phyloP scores from a whole-genome alignment of 768 basidiomycete genomes.

The Amanita subjunquillea region DNA sequence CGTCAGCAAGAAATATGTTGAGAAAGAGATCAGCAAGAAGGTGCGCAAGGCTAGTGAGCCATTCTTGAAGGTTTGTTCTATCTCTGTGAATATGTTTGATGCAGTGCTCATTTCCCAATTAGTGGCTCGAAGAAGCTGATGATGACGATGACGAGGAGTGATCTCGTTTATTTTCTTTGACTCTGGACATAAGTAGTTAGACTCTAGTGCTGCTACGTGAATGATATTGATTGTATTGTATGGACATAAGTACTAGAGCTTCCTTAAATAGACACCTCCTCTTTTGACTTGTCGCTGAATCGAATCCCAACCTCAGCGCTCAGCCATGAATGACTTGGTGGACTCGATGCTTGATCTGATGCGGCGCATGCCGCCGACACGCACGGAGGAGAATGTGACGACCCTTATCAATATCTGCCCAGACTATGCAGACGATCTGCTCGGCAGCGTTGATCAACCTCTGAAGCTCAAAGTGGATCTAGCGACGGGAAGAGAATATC shows the following conservation, averaged over 20 bases:
- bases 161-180: not conserved
- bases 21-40: conserved; percentile 91
- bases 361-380: conserved; percentile 88
- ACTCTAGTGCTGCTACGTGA: not conserved
- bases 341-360: conserved; percentile 94
- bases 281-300: not conserved
- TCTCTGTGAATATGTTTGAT: not conserved
- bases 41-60: conserved; percentile 94
- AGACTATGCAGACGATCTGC: conserved; percentile 90
- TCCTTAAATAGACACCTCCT: not conserved
- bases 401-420: conserved; percentile 77
- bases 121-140: conserved; percentile 89
- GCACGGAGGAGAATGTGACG: conserved; percentile 80
- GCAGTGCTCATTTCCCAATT: not conserved
- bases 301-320: conserved; percentile 2
- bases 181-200: not conserved
- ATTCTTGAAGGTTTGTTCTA: conserved; percentile 71
- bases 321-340: conserved; percentile 62
- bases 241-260: not conserved
- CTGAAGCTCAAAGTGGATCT: conserved; percentile 73
- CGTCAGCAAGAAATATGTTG: conserved; percentile 93
- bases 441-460: conserved; percentile 93
- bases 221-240: not conserved
- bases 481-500: conserved; percentile 78
- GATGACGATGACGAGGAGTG: conserved; percentile 42